Evolutionary conservation across 2,329 filamentous ascomycete species (phyloP).

Genomic region (Colletotrichum tabaci): DNA sequence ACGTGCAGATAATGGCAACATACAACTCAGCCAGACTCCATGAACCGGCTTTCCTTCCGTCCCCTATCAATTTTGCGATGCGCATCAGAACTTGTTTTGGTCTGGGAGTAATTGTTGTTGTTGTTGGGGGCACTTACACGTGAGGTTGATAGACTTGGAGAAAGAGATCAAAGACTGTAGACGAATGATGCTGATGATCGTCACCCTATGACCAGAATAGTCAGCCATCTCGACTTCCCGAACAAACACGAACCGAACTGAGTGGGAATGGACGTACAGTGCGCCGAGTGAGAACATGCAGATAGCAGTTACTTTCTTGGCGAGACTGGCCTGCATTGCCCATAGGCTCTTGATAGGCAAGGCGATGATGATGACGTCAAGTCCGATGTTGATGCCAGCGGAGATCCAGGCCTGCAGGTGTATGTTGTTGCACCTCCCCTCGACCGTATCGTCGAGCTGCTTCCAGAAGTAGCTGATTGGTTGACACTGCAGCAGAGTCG

Average conservation of each 20-base stretch:
- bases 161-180: not conserved
- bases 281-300: conserved; percentile 43
- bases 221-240: no score
- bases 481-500: not conserved
- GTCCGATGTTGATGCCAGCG: conserved; percentile 41
- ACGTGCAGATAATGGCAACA: no score
- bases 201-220: conserved; percentile 21
- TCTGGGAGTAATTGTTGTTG: no score
- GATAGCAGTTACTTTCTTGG: conserved; percentile 36
- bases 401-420: conserved; percentile 9
- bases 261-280: no score
- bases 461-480: no score
- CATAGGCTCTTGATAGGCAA: conserved; percentile 40
- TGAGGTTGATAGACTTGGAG: not conserved
- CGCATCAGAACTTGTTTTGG: no score
- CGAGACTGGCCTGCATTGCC: conserved; percentile 38
- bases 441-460: no score
- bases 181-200: conserved; percentile 1
- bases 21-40: no score
- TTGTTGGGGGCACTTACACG: no score
- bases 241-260: no score
- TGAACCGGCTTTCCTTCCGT: no score
- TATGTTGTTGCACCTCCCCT: not conserved
- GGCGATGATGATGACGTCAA: conserved; percentile 44
- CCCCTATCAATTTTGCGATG: no score